phyloP scores from a whole-genome alignment of 225 moss, liverwort and hornwort species.

The Lunularia cruciata region DNA sequence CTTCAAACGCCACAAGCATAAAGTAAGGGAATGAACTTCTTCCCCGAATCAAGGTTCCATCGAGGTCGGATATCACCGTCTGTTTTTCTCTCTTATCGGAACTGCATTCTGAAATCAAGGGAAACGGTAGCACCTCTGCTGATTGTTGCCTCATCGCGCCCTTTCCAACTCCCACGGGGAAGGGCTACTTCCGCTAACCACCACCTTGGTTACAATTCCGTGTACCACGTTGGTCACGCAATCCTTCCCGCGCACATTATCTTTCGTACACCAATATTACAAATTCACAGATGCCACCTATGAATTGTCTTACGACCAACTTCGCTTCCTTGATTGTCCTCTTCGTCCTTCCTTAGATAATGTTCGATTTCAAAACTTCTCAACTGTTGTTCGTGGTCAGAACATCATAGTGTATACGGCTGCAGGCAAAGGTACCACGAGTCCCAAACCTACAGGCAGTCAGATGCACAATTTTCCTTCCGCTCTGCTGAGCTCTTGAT shows the following conservation, averaged over 20 bases:
- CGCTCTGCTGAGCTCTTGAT: background rate
- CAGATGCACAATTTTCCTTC: background rate
- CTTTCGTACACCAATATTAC: background rate
- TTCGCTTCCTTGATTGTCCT: background rate
- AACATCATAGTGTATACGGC: background rate
- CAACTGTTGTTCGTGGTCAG: background rate
- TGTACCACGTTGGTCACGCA: background rate
- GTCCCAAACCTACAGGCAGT: too few species aligned
- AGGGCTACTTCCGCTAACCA: background rate
- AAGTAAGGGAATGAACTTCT: constrained; percentile 78
- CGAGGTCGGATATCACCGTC: constrained; percentile 72
- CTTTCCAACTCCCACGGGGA: background rate
- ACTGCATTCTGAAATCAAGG: constrained; percentile 40
- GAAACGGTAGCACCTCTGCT: constrained; percentile 19
- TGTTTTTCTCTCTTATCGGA: constrained; percentile 50
- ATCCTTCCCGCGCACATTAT: background rate
- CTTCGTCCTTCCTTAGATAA: background rate
- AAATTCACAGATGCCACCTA: background rate
- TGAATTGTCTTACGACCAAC: background rate
- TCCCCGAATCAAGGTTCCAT: constrained; percentile 68
- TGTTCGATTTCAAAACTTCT: too few species aligned
- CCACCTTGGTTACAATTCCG: background rate
- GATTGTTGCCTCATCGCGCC: constrained; percentile 15
- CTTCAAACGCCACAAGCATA: constrained; percentile 86
- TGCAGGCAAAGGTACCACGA: background rate